Conservation (phyloP, 305 asterid species). For the Solanum hybrid region DNA sequence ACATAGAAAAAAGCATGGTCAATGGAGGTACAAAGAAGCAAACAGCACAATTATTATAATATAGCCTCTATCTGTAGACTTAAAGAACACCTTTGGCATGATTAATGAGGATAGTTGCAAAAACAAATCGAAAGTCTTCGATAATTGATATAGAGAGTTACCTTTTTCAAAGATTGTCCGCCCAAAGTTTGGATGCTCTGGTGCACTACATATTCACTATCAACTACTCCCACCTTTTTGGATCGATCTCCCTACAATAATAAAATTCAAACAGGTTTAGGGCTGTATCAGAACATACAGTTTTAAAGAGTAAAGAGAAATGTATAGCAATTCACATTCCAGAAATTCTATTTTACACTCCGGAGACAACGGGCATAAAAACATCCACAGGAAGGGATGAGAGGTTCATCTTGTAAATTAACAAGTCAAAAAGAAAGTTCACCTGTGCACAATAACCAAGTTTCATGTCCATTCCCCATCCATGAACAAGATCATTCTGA, state of each 20-base stretch:
- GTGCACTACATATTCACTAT: constrained; percentile 86
- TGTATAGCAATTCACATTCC: neutral
- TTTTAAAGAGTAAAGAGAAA: neutral
- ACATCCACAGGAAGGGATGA: neutral
- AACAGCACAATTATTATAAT: neutral
- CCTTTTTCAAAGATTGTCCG: constrained; percentile 70
- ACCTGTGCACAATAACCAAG: constrained; percentile 99
- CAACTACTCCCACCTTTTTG: constrained; percentile 89
- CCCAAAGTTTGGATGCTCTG: constrained; percentile 97
- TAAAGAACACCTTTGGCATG: neutral
- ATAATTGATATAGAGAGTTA: constrained; percentile 5
- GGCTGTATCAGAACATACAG: neutral
- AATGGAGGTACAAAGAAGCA: neutral
- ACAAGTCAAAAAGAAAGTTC: constrained; percentile 3
- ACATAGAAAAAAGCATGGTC: constrained; percentile 11
- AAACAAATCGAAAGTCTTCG: neutral
- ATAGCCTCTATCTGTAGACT: neutral
- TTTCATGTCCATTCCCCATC: constrained; percentile 99
- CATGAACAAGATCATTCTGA: constrained; percentile 98
- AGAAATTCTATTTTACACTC: neutral
- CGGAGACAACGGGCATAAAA: neutral
- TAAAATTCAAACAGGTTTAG: neutral
- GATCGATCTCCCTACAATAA: constrained; percentile 74
- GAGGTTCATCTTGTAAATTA: neutral
- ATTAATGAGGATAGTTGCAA: neutral